phyloP scores from a whole-genome alignment of 768 basidiomycete species.

The Pholiota conissans region DNA sequence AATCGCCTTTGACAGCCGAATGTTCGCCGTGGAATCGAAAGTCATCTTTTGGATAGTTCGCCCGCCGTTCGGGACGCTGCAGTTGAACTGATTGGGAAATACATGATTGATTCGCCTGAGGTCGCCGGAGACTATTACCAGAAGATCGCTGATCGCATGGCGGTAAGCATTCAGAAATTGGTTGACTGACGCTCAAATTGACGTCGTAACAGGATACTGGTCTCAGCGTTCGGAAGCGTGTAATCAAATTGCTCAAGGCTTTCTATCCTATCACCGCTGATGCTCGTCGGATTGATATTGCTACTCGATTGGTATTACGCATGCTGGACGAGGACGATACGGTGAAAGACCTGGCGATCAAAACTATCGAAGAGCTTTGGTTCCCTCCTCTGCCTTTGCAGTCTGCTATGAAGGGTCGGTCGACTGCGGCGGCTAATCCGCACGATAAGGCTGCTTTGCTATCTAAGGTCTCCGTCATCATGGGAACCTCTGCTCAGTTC shows the following conservation, averaged over 20 bases:
- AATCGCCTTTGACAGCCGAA: slow-evolving; percentile 46
- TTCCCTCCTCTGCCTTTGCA: slow-evolving; percentile 49
- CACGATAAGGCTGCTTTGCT: slow-evolving; percentile 58
- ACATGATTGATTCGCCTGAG: slow-evolving; percentile 85
- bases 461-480: slow-evolving; percentile 76
- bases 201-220: slow-evolving; percentile 76
- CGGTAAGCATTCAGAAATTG: slow-evolving; percentile 48
- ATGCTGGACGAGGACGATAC: slow-evolving; percentile 93
- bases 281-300: slow-evolving; percentile 72
- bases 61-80: slow-evolving; percentile 96
- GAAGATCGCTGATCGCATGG: slow-evolving; percentile 86
- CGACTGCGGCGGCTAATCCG: slow-evolving; percentile 25
- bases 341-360: slow-evolving; percentile 90
- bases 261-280: slow-evolving; percentile 72
- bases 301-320: slow-evolving; percentile 75
- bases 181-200: not conserved
- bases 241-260: slow-evolving; percentile 89
- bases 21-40: slow-evolving; percentile 86
- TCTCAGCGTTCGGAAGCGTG: slow-evolving; percentile 89
- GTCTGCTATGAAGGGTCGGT: slow-evolving; percentile 38
- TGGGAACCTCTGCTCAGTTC: slow-evolving; percentile 81
- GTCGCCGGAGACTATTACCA: slow-evolving; percentile 90
- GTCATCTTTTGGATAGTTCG: slow-evolving; percentile 87
- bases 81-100: slow-evolving; percentile 96
- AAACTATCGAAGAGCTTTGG: slow-evolving; percentile 91